Percentiles rank a stretch among this genome's conserved stretches.
Conservation (phyloP, 2,329 filamentous ascomycete species). For the Akanthomyces uredinophilus region DNA sequence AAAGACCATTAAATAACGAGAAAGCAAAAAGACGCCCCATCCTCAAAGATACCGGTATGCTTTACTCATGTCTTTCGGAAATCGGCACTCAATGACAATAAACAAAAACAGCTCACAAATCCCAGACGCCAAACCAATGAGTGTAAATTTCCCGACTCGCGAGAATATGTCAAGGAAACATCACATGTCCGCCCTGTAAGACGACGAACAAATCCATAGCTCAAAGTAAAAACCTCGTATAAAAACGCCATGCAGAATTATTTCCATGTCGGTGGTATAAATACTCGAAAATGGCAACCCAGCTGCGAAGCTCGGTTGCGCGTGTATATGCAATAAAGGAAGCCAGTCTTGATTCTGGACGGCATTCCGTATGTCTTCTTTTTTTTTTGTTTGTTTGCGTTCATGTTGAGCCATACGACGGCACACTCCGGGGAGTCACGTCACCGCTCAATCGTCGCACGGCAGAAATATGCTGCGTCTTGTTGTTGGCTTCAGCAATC, state of each 20-base stretch:
- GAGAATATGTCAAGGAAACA: background rate
- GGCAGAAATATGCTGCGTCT: conserved; percentile 38
- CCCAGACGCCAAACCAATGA: conserved; percentile 6
- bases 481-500: conserved; percentile 52
- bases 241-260: background rate
- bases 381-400: conserved; percentile 3
- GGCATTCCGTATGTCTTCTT: background rate
- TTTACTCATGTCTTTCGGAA: background rate
- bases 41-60: background rate
- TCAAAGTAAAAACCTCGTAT: background rate
- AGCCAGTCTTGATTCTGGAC: background rate
- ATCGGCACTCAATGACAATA: background rate
- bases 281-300: background rate
- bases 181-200: background rate
- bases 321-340: conserved; percentile 7
- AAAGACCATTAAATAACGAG: background rate
- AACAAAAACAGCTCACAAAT: background rate
- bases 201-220: background rate
- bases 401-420: conserved; percentile 38
- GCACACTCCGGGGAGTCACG: conserved; percentile 49
- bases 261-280: conserved; percentile 2
- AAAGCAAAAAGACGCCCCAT: background rate
- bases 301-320: conserved; percentile 6
- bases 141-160: background rate
- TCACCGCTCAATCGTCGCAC: conserved; percentile 51